Evolutionary conservation across 495 filamentous ascomycete genomes (phyloP).

Genomic region (Jackrogersella multiformis): DNA sequence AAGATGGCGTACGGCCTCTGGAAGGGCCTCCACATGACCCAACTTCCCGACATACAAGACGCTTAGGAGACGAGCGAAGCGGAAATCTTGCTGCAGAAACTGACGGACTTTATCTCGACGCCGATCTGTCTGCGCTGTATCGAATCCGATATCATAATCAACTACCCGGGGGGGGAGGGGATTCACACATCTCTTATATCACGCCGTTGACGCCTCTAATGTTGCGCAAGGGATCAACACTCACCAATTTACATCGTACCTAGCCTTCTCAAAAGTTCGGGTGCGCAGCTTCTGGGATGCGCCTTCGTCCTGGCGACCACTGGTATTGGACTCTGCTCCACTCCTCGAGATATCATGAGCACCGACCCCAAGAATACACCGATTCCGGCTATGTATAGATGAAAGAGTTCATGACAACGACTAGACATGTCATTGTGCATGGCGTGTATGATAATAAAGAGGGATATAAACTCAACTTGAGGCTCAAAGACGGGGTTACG

Average conservation of each 20-base stretch:
- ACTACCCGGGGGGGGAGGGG: conserved; percentile 38
- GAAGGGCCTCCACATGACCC: conserved; percentile 29
- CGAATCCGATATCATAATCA: conserved; percentile 43
- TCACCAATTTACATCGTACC: conserved; percentile 18
- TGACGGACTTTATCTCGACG: conserved; percentile 25
- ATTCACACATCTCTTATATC: conserved; percentile 37
- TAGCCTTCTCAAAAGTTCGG: conserved; percentile 18
- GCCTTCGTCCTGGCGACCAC: conserved; percentile 17
- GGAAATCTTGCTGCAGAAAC: conserved; percentile 17
- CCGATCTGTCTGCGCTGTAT: conserved; percentile 42
- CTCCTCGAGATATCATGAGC: conserved; percentile 18
- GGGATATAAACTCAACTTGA: background rate
- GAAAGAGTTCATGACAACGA: background rate
- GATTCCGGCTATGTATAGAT: background rate
- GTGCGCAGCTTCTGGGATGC: conserved; percentile 17
- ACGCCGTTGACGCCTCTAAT: conserved; percentile 31
- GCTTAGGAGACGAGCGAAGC: conserved; percentile 19
- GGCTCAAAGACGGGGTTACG: background rate
- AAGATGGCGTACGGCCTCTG: conserved; percentile 45
- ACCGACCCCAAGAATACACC: too few species aligned
- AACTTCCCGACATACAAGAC: conserved; percentile 30
- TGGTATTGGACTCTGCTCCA: conserved; percentile 5
- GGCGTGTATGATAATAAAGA: background rate
- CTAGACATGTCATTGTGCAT: background rate
- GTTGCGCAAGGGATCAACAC: background rate